Percentiles rank a stretch among this genome's conserved stretches.
Evolutionary conservation across 2,329 filamentous ascomycete species (phyloP).

Genomic region (Cladobotryum mycophilum): DNA sequence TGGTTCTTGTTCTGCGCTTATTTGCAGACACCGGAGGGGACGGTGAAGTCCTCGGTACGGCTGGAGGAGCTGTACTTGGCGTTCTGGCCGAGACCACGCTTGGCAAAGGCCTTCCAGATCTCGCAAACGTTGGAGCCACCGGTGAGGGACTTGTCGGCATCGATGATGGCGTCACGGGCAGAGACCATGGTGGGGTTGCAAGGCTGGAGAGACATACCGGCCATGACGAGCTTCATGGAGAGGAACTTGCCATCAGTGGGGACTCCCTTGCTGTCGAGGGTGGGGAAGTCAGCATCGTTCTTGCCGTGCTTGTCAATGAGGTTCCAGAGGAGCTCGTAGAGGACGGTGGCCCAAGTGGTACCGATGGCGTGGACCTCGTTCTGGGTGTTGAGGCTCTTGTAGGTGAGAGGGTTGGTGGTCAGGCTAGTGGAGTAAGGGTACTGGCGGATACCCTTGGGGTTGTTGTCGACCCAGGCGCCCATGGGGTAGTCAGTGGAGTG

Average conservation of each 20-base stretch:
- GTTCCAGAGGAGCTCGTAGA: slow-evolving; percentile 54
- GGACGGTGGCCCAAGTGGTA: slow-evolving; percentile 44
- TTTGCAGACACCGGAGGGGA: slow-evolving; percentile 21
- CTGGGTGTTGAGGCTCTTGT: slow-evolving; percentile 35
- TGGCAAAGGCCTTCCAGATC: slow-evolving; percentile 51
- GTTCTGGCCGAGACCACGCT: slow-evolving; percentile 44
- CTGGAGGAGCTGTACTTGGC: slow-evolving; percentile 25
- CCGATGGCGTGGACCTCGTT: slow-evolving; percentile 42
- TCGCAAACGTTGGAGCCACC: slow-evolving; percentile 44
- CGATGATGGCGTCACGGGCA: slow-evolving; percentile 49
- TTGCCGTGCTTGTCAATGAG: slow-evolving; percentile 50
- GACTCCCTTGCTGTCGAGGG: slow-evolving; percentile 35
- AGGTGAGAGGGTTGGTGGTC: slow-evolving; percentile 44
- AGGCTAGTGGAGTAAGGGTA: slow-evolving; percentile 47
- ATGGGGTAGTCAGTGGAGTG: slow-evolving; percentile 40
- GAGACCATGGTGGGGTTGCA: slow-evolving; percentile 49
- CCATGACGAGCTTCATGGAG: slow-evolving; percentile 45
- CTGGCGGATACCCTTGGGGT: slow-evolving; percentile 38
- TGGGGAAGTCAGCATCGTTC: slow-evolving; percentile 36
- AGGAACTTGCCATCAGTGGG: slow-evolving; percentile 48
- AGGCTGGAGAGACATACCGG: slow-evolving; percentile 49
- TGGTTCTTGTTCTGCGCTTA: background rate
- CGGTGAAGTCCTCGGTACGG: slow-evolving; percentile 26
- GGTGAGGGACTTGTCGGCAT: slow-evolving; percentile 47
- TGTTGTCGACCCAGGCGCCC: slow-evolving; percentile 43